A percentile compares a stretch with the other conserved stretches of the same genome.
Conservation (phyloP, 345 rosid genomes). For the Moringa oleifera region DNA sequence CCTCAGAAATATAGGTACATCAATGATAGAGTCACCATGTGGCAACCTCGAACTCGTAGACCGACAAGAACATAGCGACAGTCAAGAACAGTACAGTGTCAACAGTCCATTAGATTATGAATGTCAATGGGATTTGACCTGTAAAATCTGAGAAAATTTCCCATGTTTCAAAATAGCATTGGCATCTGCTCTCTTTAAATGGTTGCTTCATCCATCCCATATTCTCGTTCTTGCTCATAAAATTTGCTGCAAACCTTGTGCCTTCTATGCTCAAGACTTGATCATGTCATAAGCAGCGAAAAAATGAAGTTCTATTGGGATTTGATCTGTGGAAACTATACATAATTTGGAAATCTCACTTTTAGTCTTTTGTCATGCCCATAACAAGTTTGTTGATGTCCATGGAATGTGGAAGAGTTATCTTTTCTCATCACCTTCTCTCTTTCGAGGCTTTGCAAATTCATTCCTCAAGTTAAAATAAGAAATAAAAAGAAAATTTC, state of each 20-base stretch:
- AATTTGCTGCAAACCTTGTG: conserved; percentile 82
- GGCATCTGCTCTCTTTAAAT: conserved; percentile 63
- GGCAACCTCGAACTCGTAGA: too few species aligned
- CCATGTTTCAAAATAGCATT: conserved; percentile 41
- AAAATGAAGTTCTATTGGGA: conserved; percentile 53
- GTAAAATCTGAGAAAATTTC: conserved; percentile 31
- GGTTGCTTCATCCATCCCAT: conserved; percentile 69
- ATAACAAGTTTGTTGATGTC: conserved; percentile 72
- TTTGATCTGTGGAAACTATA: conserved; percentile 56
- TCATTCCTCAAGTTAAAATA: too few species aligned
- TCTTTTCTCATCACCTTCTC: conserved; percentile 76
- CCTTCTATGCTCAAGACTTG: conserved; percentile 79
- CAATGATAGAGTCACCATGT: too few species aligned
- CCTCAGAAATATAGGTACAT: too few species aligned
- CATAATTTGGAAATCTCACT: conserved; percentile 88
- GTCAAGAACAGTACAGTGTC: too few species aligned
- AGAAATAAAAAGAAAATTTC: too few species aligned
- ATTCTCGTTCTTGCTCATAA: conserved; percentile 53
- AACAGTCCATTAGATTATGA: conserved; percentile 37
- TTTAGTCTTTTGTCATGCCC: conserved; percentile 73
- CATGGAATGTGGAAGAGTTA: conserved; percentile 75
- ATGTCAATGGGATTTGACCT: conserved; percentile 36
- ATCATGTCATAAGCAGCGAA: conserved; percentile 58
- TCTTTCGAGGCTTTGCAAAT: too few species aligned
- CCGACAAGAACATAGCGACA: too few species aligned